A percentile compares a stretch with the other conserved stretches of the same genome.
Conservation (phyloP, 768 basidiomycete species). For the Lactarius vividus region DNA sequence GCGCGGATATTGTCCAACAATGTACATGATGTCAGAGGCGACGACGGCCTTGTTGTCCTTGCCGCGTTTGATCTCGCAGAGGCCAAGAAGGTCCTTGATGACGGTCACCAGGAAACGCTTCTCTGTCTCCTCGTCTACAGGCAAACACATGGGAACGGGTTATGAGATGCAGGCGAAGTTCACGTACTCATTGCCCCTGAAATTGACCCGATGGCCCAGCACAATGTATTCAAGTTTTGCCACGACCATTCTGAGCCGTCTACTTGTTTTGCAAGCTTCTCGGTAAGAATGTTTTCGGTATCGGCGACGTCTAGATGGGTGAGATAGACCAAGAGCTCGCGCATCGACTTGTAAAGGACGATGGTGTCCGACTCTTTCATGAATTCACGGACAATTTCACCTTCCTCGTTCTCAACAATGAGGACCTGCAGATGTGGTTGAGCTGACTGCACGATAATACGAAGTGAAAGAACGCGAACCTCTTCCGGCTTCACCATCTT, state of each 20-base stretch:
- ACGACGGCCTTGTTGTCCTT: slow-evolving; percentile 99
- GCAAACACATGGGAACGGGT: slow-evolving; percentile 7
- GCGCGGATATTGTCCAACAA: slow-evolving; percentile 98
- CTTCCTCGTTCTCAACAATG: slow-evolving; percentile 98
- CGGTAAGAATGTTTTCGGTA: slow-evolving; percentile 95
- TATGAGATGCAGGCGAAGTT: background rate
- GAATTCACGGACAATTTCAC: slow-evolving; percentile 98
- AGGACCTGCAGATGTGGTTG: slow-evolving; percentile 61
- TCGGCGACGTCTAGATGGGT: slow-evolving; percentile 96
- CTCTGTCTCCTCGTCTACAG: slow-evolving; percentile 97
- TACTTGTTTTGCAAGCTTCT: slow-evolving; percentile 96
- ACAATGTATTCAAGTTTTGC: slow-evolving; percentile 98
- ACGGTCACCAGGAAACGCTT: slow-evolving; percentile 98
- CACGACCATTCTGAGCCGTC: slow-evolving; percentile 99
- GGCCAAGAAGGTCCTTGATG: slow-evolving; percentile 96
- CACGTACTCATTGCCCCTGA: slow-evolving; percentile 97
- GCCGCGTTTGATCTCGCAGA: slow-evolving; percentile 97
- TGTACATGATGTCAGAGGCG: slow-evolving; percentile 96
- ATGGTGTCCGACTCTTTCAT: slow-evolving; percentile 99
- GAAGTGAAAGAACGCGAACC: slow-evolving; percentile 44
- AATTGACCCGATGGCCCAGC: slow-evolving; percentile 99
- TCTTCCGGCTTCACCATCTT: slow-evolving; percentile 99
- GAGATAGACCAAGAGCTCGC: slow-evolving; percentile 94
- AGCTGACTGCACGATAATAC: slow-evolving; percentile 16
- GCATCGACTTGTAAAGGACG: slow-evolving; percentile 98